Conservation (phyloP, 2,329 filamentous ascomycete species). For the Aureobasidium sp. region DNA sequence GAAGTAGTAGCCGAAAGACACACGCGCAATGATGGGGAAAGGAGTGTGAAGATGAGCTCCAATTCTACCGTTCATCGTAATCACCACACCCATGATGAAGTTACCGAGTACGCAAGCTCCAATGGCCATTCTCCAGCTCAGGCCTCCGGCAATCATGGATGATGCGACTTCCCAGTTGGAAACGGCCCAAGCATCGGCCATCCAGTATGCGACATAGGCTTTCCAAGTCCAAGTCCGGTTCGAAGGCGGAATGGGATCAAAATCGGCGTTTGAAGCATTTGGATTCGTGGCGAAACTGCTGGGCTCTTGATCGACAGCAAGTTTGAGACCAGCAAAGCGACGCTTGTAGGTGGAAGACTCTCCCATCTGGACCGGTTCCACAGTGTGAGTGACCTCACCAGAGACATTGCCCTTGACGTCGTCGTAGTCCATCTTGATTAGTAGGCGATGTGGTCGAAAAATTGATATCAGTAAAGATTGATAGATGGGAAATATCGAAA, state of each 20-base stretch:
- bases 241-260: not conserved
- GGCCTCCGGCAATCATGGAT: constrained; percentile 19
- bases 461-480: too few relatives aligned
- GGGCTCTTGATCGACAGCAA: not conserved
- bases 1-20: constrained; percentile 50
- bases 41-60: constrained; percentile 44
- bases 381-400: not conserved
- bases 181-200: constrained; percentile 20
- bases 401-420: not conserved
- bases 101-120: constrained; percentile 20
- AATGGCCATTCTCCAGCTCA: constrained; percentile 19
- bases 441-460: too few relatives aligned
- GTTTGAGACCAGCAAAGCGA: not conserved
- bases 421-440: not conserved
- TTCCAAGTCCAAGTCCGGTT: constrained; percentile 1
- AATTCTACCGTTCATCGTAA: constrained; percentile 47
- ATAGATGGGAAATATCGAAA: too few relatives aligned
- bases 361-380: not conserved
- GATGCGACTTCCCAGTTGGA: constrained; percentile 19
- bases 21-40: constrained; percentile 47
- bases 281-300: constrained; percentile 1
- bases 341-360: not conserved
- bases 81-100: constrained; percentile 17
- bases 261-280: not conserved
- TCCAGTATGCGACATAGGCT: constrained; percentile 20